Conservation (phyloP, 2,329 filamentous ascomycete species). For the Xylaria sp. region DNA sequence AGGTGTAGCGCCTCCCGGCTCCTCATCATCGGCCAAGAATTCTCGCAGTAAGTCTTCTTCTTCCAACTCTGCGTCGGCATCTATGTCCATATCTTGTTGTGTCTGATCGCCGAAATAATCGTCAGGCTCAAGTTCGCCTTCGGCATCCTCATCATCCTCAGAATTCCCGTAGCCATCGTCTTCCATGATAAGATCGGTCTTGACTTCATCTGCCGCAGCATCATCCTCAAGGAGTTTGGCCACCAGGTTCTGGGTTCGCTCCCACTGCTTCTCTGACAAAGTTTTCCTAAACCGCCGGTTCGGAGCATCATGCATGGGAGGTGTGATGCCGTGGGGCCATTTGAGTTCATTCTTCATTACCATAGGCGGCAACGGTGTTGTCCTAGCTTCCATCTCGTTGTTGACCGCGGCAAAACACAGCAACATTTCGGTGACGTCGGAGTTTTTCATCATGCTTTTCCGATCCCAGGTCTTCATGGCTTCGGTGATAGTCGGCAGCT, state of each 20-base stretch:
- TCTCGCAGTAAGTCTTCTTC: conserved; percentile 53
- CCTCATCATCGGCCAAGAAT: conserved; percentile 36
- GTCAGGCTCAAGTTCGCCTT: conserved; percentile 67
- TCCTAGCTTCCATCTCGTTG: conserved; percentile 73
- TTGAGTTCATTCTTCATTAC: conserved; percentile 72
- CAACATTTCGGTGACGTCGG: conserved; percentile 90
- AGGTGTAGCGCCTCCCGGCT: conserved; percentile 54
- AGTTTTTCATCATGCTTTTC: conserved; percentile 87
- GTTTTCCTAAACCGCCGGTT: conserved; percentile 87
- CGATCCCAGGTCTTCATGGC: conserved; percentile 95
- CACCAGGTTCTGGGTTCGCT: conserved; percentile 84
- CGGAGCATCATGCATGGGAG: conserved; percentile 86
- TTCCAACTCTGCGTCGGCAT: conserved; percentile 51
- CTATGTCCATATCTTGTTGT: conserved; percentile 55
- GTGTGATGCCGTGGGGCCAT: conserved; percentile 88
- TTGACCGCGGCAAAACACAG: conserved; percentile 77
- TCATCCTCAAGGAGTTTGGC: conserved; percentile 79
- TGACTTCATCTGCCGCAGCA: conserved; percentile 67
- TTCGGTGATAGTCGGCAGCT: conserved; percentile 87
- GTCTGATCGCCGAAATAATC: conserved; percentile 53
- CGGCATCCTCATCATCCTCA: conserved; percentile 59
- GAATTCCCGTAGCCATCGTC: conserved; percentile 58
- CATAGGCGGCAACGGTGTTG: conserved; percentile 75
- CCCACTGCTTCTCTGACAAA: conserved; percentile 83
- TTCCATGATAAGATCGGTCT: conserved; percentile 73